Evolutionary conservation across 2,329 filamentous ascomycete species (phyloP).

Genomic region (Coleophoma cylindrospora): DNA sequence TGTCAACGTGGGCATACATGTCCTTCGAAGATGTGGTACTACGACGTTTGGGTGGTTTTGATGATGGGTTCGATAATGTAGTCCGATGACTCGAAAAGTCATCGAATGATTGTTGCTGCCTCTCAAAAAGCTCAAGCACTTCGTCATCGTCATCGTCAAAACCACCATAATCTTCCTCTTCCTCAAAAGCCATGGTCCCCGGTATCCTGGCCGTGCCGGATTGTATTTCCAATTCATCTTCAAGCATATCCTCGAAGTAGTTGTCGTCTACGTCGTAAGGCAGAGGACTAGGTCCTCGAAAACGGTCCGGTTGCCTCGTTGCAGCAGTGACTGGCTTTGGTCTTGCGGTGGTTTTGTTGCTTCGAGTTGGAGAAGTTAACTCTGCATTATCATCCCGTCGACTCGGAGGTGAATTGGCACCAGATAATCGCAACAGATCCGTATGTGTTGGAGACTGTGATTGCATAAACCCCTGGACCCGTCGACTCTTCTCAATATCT

Average conservation of each 20-base stretch:
- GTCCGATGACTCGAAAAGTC: conserved; percentile 8
- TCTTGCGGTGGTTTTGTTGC: neutral
- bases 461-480: neutral
- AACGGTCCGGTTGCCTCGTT: conserved; percentile 14
- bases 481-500: neutral
- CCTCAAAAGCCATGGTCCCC: neutral
- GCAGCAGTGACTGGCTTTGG: neutral
- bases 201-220: conserved; percentile 4
- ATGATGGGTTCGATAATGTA: neutral
- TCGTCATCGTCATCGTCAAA: conserved; percentile 18
- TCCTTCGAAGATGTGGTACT: conserved; percentile 9
- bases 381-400: neutral
- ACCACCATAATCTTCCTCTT: conserved; percentile 4
- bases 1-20: conserved; percentile 25
- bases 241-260: conserved; percentile 15
- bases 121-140: conserved; percentile 28
- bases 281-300: conserved; percentile 10
- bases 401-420: neutral
- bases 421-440: neutral
- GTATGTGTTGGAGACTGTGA: neutral
- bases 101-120: conserved; percentile 3
- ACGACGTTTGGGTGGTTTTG: conserved; percentile 7
- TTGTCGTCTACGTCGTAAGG: conserved; percentile 19
- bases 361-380: neutral
- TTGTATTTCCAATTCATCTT: conserved; percentile 17